Percentiles rank a stretch among this genome's conserved stretches.
These are phyloP conservation scores for Nyctanthes arbortristis DNA, from an alignment of 257 asterid species.

Conservation along the genomic window DNA sequence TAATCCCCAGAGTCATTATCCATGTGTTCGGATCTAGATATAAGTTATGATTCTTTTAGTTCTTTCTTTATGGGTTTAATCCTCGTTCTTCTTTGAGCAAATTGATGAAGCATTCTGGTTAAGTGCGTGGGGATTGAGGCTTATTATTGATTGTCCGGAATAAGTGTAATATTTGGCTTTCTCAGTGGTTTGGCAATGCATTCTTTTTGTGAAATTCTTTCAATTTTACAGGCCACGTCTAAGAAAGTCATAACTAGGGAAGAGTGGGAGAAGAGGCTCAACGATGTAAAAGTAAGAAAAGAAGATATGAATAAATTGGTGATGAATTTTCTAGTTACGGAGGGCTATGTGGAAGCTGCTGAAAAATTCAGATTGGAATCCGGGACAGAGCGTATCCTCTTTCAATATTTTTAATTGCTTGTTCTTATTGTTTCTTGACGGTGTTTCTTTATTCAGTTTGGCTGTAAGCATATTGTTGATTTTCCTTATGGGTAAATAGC, in stretches of 20 bases:
- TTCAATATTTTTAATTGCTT: not conserved
- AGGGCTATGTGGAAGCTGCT: constrained; percentile 85
- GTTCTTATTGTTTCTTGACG: not conserved
- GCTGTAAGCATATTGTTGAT: not conserved
- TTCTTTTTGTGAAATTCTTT: constrained; percentile 21
- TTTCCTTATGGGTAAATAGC: constrained; percentile 69
- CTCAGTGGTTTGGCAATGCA: not conserved
- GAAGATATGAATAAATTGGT: constrained; percentile 82
- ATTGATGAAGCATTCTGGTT: not conserved
- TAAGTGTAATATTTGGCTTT: not conserved
- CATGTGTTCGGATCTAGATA: not conserved
- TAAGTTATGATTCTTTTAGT: not conserved
- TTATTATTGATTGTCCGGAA: not conserved
- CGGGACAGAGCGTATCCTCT: constrained; percentile 84
- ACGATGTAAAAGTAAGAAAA: constrained; percentile 54
- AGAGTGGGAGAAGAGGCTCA: constrained; percentile 80
- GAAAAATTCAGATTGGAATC: constrained; percentile 75
- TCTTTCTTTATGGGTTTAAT: not conserved
- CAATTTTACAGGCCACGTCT: constrained; percentile 53
- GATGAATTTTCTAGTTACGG: constrained; percentile 82
- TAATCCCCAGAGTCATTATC: not conserved
- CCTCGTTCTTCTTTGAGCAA: not conserved
- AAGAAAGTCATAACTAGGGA: constrained; percentile 67
- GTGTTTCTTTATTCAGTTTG: not conserved
- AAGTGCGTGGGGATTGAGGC: not conserved